Evolutionary conservation across 257 asterid species (phyloP).

Genomic region (Nicotiana tomentosiformis): DNA sequence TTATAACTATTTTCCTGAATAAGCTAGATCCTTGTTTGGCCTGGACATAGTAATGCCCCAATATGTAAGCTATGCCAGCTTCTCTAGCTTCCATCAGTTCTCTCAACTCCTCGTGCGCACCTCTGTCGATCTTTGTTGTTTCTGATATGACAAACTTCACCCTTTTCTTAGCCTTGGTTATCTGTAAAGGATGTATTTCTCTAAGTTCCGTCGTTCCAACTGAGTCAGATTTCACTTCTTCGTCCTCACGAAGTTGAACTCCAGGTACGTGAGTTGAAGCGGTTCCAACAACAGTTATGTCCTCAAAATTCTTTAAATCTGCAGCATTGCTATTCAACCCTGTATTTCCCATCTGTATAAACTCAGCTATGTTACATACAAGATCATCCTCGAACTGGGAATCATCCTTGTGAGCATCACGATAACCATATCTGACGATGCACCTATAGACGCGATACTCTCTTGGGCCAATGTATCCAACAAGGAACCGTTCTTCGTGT

Average conservation of each 20-base stretch:
- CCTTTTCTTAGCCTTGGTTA: slow-evolving; percentile 32
- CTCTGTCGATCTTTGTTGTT: slow-evolving; percentile 40
- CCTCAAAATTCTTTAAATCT: slow-evolving; percentile 23
- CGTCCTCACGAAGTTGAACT: slow-evolving; percentile 32
- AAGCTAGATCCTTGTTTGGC: slow-evolving; percentile 76
- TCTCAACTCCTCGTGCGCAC: slow-evolving; percentile 42
- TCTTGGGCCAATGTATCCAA: slow-evolving; percentile 72
- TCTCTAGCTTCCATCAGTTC: slow-evolving; percentile 85
- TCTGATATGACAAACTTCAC: slow-evolving; percentile 72
- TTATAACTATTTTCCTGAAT: slow-evolving; percentile 54
- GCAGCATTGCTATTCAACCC: slow-evolving; percentile 12
- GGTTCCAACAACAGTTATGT: slow-evolving; percentile 62
- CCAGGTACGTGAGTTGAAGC: slow-evolving; percentile 57
- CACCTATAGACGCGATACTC: slow-evolving; percentile 69
- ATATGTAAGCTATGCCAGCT: slow-evolving; percentile 65
- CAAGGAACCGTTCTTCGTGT: slow-evolving; percentile 67
- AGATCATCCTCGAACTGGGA: slow-evolving; percentile 65
- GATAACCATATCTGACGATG: slow-evolving; percentile 79
- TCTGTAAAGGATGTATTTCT: slow-evolving; percentile 31
- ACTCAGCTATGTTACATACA: slow-evolving; percentile 74
- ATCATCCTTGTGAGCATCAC: slow-evolving; percentile 75
- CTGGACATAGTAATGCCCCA: slow-evolving; percentile 75
- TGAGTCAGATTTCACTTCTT: slow-evolving; percentile 5
- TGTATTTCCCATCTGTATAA: slow-evolving; percentile 38
- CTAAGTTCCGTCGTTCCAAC: slow-evolving; percentile 40